Base-by-base conservation (phyloP, 192 early-diverging fungal species). In the Piromyces finnis region DNA sequence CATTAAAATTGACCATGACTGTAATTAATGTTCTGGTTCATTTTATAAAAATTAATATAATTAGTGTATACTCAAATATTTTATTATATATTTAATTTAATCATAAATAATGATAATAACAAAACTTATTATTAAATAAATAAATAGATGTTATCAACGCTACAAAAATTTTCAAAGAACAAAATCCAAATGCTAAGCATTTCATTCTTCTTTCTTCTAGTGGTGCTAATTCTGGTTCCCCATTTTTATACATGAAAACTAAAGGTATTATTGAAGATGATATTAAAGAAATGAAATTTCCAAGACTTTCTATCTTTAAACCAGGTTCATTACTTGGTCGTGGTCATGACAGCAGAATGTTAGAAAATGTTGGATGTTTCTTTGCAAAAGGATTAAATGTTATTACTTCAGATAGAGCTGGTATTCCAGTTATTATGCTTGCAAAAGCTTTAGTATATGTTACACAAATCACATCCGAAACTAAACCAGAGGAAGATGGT, bases 231-330 rank as follows among this genome's bases (percentile, higher is more conserved):
- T 82, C 87, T 29, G 82, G 84, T 78, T 92, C 92, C 11, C 81
- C 79, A 37, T 88, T 94, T 29, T 83, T 96, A 51, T 96, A 95
- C 80, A 81, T 84, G 28, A 87, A 86, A 81, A 88, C 89, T n/a
- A 96, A 96, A 84, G 93, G 93, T 78, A 85, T 94, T 84, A 93
- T 92, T 1, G 93, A 96, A 81, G 83, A 91, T 18, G 89, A 87
- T 30, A 79, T 96, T 29, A 82, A 83, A 68, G 83, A 85, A 41
- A 82, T 90, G 81, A 90, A 89, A 1, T 94, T 96, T 81, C 84
- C 87, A 59, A 87, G 86, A 28, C 87, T 89, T 7, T 86, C 88
- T 12, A 88, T 94, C 37, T 91, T 94, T 81, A 88, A 87, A 11
- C 94, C 93, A 18, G 85, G 82, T 0, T 83, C 51, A 11, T 68